These are phyloP conservation scores for Ceraceosorus guamensis DNA, from an alignment of 1,284 basidiomycete species.

Conservation along the genomic window DNA sequence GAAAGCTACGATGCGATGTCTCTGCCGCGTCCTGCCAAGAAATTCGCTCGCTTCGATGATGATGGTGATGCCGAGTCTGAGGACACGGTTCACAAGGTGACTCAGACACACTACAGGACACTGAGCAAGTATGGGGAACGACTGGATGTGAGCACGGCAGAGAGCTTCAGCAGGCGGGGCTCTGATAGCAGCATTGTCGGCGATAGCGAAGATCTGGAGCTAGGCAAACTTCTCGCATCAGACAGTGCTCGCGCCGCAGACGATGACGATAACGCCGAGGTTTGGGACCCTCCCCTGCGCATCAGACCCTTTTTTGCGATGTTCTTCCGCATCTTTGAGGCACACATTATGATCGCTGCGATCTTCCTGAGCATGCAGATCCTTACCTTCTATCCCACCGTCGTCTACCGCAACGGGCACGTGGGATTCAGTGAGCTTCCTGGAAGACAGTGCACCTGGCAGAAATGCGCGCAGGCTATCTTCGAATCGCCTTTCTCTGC, in stretches of 20 bases:
- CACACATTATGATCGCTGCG: conserved; percentile 39
- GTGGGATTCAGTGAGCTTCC: conserved; percentile 6
- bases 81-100: background rate
- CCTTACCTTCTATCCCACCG: conserved; percentile 11
- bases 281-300: background rate
- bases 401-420: conserved; percentile 11
- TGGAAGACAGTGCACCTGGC: conserved; percentile 1
- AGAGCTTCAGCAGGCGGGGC: too few species aligned
- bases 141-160: too few species aligned
- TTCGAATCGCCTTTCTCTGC: conserved; percentile 11
- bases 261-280: background rate
- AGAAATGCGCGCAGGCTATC: conserved; percentile 7
- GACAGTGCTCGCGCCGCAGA: conserved; percentile 16
- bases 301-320: conserved; percentile 21
- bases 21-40: background rate
- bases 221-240: conserved; percentile 14
- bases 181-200: too few species aligned
- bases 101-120: background rate
- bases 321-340: conserved; percentile 38
- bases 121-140: background rate
- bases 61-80: background rate
- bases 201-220: too few species aligned
- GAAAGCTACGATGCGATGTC: conserved; percentile 1
- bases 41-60: background rate
- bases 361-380: conserved; percentile 8